Evolutionary conservation across 495 filamentous ascomycete genomes (phyloP).

Genomic region (Penicillium crystallinum): DNA sequence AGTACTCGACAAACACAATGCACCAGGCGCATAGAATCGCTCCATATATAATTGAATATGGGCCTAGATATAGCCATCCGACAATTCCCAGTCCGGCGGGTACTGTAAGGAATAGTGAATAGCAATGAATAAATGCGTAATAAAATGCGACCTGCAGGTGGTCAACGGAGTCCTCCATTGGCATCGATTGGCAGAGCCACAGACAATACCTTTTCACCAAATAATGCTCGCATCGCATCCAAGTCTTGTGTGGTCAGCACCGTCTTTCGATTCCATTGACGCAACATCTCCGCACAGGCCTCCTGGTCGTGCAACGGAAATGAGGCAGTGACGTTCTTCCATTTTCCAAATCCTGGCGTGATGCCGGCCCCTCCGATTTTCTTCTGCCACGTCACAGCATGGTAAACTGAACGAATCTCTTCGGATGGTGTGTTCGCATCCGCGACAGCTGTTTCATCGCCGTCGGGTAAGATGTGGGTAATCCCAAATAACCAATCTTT

Average conservation of each 20-base stretch:
- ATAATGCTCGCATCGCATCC: conserved; percentile 71
- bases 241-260: conserved; percentile 68
- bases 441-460: conserved; percentile 38
- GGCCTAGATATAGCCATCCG: conserved; percentile 71
- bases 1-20: conserved; percentile 88
- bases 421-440: conserved; percentile 77
- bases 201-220: conserved; percentile 76
- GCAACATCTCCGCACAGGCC: conserved; percentile 83
- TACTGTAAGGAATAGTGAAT: conserved; percentile 78
- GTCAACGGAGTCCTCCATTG: not conserved
- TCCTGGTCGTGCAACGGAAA: conserved; percentile 84
- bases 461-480: conserved; percentile 62
- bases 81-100: conserved; percentile 72
- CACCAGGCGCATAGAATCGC: conserved; percentile 75
- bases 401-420: conserved; percentile 81
- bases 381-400: conserved; percentile 74
- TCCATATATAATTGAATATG: conserved; percentile 78
- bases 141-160: conserved; percentile 71
- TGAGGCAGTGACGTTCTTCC: conserved; percentile 78
- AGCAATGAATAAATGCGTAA: conserved; percentile 90
- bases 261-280: conserved; percentile 73
- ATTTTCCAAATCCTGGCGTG: conserved; percentile 69
- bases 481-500: conserved; percentile 94
- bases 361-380: conserved; percentile 86
- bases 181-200: not conserved